Conservation (phyloP, 1,284 basidiomycete genomes). For the Heliocybe sulcata region DNA sequence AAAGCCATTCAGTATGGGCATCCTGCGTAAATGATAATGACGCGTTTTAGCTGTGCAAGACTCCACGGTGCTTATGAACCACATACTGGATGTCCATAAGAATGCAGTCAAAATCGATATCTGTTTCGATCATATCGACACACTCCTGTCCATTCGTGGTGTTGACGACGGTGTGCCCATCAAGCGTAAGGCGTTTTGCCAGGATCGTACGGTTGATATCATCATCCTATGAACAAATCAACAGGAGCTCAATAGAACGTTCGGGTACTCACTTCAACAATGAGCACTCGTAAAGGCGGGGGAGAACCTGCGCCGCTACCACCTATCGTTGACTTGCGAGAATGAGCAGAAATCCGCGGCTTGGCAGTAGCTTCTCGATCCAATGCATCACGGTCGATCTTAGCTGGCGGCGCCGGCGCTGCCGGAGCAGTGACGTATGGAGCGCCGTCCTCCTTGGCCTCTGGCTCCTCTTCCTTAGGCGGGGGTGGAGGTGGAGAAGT, state of each 20-base stretch:
- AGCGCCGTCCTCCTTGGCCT: neutral
- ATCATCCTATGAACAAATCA: constrained; percentile 45
- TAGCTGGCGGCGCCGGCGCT: neutral
- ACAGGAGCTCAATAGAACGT: neutral
- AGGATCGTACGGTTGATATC: constrained; percentile 73
- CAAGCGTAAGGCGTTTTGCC: constrained; percentile 59
- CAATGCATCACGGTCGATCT: neutral
- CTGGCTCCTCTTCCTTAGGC: neutral
- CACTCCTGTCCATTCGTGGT: constrained; percentile 78
- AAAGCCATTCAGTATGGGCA: constrained; percentile 80
- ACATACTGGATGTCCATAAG: constrained; percentile 80
- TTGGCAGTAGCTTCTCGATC: neutral
- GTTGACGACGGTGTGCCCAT: constrained; percentile 62
- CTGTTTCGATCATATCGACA: constrained; percentile 50
- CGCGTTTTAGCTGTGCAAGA: neutral
- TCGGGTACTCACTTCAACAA: constrained; percentile 54
- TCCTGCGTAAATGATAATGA: constrained; percentile 34
- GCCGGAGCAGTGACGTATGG: neutral
- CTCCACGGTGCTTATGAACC: neutral
- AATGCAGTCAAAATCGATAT: constrained; percentile 67
- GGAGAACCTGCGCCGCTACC: neutral
- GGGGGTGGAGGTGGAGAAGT: neutral
- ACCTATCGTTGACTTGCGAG: neutral
- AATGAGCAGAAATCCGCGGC: neutral
- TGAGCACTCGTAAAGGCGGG: constrained; percentile 45